These are phyloP conservation scores for Ophiobolus disseminans DNA, from an alignment of 2,329 filamentous ascomycete species.

Conservation along the genomic window DNA sequence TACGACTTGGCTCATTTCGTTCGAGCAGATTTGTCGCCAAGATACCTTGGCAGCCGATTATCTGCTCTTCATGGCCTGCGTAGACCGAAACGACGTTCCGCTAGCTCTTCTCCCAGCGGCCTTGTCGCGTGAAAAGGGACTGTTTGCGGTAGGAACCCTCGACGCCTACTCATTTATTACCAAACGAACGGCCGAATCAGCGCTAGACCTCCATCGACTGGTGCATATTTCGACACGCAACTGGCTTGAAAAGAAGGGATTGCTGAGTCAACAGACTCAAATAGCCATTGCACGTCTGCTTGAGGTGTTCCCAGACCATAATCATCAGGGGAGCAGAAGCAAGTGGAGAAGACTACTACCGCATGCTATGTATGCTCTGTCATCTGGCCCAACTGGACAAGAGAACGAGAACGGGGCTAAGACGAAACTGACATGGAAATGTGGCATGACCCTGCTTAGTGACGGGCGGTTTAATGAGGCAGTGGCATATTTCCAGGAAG, in stretches of 20 bases:
- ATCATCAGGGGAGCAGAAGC: background rate
- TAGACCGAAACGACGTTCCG: slow-evolving; percentile 4
- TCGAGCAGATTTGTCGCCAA: slow-evolving; percentile 35
- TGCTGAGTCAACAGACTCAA: background rate
- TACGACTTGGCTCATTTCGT: slow-evolving; percentile 52
- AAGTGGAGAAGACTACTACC: background rate
- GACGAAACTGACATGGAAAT: slow-evolving; percentile 4
- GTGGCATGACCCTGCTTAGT: background rate
- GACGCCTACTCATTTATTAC: slow-evolving; percentile 12
- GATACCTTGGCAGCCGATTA: slow-evolving; percentile 44
- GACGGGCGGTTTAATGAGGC: slow-evolving; percentile 13
- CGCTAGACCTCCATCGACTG: slow-evolving; percentile 7
- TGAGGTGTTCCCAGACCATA: background rate
- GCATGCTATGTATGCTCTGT: background rate
- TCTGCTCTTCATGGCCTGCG: slow-evolving; percentile 7
- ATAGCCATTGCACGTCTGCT: background rate
- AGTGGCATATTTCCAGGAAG: slow-evolving; percentile 11
- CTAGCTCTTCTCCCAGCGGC: background rate
- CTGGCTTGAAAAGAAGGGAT: slow-evolving; percentile 1
- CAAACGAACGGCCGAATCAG: background rate
- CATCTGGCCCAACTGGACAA: background rate
- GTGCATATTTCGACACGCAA: slow-evolving; percentile 8
- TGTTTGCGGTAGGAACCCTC: slow-evolving; percentile 5
- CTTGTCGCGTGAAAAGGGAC: background rate
- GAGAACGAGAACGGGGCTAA: background rate